Evolutionary conservation across 176 grass and related monocot species (phyloP).

Genomic region (Carex kokanica): DNA sequence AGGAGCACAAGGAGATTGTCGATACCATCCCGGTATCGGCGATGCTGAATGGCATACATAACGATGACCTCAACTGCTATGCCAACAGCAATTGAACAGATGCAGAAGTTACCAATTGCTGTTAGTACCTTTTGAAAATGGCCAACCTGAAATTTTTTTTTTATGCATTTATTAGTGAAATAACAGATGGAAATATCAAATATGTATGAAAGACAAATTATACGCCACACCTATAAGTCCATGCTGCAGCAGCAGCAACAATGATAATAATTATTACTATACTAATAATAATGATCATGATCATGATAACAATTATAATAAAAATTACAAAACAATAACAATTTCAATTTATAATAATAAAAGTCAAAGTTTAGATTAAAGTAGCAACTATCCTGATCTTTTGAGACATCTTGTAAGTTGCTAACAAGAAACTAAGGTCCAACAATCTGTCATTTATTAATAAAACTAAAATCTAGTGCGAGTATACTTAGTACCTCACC

Average conservation of each 20-base stretch:
- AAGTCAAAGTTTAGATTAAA: background rate
- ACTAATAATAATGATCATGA: background rate
- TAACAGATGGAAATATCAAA: background rate
- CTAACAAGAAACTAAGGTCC: background rate
- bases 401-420: background rate
- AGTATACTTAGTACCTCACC: constrained; percentile 3
- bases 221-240: background rate
- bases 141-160: constrained; percentile 36
- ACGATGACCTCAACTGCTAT: constrained; percentile 60
- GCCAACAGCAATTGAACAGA: constrained; percentile 58
- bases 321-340: background rate
- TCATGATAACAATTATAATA: background rate
- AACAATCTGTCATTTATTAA: background rate
- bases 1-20: constrained; percentile 93
- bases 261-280: background rate
- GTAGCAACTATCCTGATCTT: background rate
- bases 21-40: constrained; percentile 78
- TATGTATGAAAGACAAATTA: background rate
- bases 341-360: background rate
- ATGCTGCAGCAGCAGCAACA: background rate
- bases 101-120: constrained; percentile 97
- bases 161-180: background rate
- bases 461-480: background rate
- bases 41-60: constrained; percentile 83
- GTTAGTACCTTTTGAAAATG: constrained; percentile 92